Base-by-base conservation (phyloP, 768 basidiomycete genomes). In the Calocybe indica region DNA sequence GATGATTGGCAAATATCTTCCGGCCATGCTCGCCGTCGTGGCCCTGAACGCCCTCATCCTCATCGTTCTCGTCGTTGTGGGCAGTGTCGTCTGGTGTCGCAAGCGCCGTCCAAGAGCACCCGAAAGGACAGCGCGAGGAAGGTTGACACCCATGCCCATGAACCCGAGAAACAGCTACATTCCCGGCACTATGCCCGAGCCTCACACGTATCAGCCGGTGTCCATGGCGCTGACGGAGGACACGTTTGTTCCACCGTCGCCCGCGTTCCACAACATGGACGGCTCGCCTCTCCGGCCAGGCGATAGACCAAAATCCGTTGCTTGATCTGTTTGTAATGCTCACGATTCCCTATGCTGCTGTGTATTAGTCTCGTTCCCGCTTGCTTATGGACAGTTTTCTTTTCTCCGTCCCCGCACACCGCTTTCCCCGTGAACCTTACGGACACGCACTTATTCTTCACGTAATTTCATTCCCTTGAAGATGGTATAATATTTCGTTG, bases 31-130 rank as follows among this genome's bases (percentile, higher is more conserved):
- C 43, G 89, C 72, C 28, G 64, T 91, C 49, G 78, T 90, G 58
- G 89, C 81, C 33, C 71, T 92, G 55, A 92, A 92, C 57, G 83
- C 87, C 5, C 65, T 88, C 28, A 72, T 88, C 46, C 63, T 91
- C 49, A 61, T 88, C 46, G 64, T 74, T 29, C 73, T 88, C 48
- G 62, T 71, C 51, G 61, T 79, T 33, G 71, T 74, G 6, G 86
- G 78, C 53, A 62, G 79, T 43, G 56, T 79, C 42, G 68, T 74
- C 36, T 67, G 81, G 55, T 82, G 73, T 66, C 78, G 73, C 57
- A 72, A 75, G 61, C 60, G 64, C 48, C 68, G 62, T 51, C 55
- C 56, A 28, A 60, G 63, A 7, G 52, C 60, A 14, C 56, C 61
- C 13, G 51, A 61, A 33, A 59, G 63, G 44, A 65, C 61, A 28